These are phyloP conservation scores for Dictyostelium discoideum DNA, from an alignment of 78 protist genomes.

Conservation along the genomic window dicty_2.7 NC_007089.4:4127001-4127500, in stretches of 20 bases:
- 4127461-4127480: conserved; percentile 45
- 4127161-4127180: conserved; percentile 14
- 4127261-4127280: not conserved
- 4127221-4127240: conserved; percentile 70
- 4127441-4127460: conserved; percentile 55
- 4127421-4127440: conserved; percentile 32
- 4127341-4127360: not conserved
- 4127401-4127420: conserved; percentile 51
- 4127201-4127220: conserved; percentile 64
- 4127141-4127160: not conserved
- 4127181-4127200: conserved; percentile 9
- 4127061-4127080: conserved; percentile 74
- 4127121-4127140: conserved; percentile 3
- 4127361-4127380: conserved; percentile 9
- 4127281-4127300: conserved; percentile 17
- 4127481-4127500: conserved; percentile 25
- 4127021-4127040: conserved; percentile 67
- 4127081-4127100: conserved; percentile 29
- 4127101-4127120: conserved; percentile 18
- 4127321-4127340: not conserved
- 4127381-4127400: not conserved
- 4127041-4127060: conserved; percentile 15
- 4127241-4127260: conserved; percentile 32
- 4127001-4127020: conserved; percentile 27
- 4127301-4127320: not conserved